Evolutionary conservation across 2,329 filamentous ascomycete species (phyloP), one percentile per base, ranked within the genome.

Genomic region (Exophiala lecanii-corni): DNA sequence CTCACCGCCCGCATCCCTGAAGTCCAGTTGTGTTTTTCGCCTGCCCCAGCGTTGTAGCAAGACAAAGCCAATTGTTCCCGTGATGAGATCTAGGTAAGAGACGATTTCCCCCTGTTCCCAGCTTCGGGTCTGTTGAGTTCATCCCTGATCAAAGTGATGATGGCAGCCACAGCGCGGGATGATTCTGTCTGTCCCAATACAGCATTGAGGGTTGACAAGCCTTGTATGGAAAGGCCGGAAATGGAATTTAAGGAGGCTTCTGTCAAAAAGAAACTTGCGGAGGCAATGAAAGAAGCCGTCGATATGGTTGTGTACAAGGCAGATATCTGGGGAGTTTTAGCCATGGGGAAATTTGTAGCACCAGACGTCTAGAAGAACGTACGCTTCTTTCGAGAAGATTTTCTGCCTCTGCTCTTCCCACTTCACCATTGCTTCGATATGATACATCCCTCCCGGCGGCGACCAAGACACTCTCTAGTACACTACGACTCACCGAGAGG

Each of bases 141-240:
- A 43, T 62, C 63, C 35, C 65, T 60, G 45, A 71, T 68, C 21
- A 72, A 59, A 3, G 67, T 70, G 40, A 72, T 65, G 19, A 72
- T 70, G 2, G 69, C 65, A 2, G 69, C 69, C 46, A 72, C 70
- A 2, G 69, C 69, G 26, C 68, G 62, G 4, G 69, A 72, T 1
- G 68, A 69, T 51, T 72, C 69, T 2, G 69, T 71, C n/a, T 66
- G 70, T 9, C 69, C 69, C 23, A 72, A 59, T 18, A 70, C 66
- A 2, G 69, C 66, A 57, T 72, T 68, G 9, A 72, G 59, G 1
- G 65, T 68, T 28, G 67, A 67, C 13, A 72, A 45, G 5, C 71
- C 61, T 26, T 66, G 63, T 43, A 70, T 67, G 1, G 69, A 69
- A 41, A 69, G 58, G 43, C 61, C 62, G 5, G 65, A 61, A 26